A percentile compares a stretch with the other conserved stretches of the same genome.
Evolutionary conservation across 169 alveolate genomes (phyloP).

Genomic region (Plasmodium fragile): DNA sequence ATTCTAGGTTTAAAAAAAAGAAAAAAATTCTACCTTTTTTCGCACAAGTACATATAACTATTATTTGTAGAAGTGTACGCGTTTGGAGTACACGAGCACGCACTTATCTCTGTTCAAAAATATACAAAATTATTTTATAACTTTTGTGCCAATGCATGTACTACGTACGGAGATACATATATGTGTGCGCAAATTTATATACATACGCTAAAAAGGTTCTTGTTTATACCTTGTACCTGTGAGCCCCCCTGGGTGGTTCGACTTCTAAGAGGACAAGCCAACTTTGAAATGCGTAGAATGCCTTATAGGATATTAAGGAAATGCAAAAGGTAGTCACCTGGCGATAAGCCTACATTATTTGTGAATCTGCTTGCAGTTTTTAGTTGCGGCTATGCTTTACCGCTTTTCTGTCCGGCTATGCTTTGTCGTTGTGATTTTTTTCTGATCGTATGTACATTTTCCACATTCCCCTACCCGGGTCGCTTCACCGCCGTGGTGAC

Average conservation of each 20-base stretch:
- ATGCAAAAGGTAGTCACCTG: not conserved
- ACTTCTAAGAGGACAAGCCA: not conserved
- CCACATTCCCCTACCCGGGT: not conserved
- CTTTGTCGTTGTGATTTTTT: not conserved
- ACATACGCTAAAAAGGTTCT: not conserved
- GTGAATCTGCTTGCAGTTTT: not conserved
- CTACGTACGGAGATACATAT: not conserved
- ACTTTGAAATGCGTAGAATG: not conserved
- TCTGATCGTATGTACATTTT: not conserved
- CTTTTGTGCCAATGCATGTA: not conserved
- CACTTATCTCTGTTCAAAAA: not conserved
- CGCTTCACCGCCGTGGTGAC: not conserved
- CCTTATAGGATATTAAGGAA: not conserved
- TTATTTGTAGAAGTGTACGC: not conserved
- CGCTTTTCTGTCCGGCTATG: not conserved
- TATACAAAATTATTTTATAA: not conserved
- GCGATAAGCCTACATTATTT: not conserved
- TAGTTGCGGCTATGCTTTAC: not conserved
- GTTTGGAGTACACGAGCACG: not conserved
- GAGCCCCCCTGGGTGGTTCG: not conserved
- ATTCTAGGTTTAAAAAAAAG: not conserved
- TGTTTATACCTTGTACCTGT: not conserved
- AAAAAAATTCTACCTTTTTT: not conserved
- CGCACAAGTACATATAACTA: slow-evolving; percentile 1
- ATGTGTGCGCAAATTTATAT: not conserved